phyloP scores from a whole-genome alignment of 2,329 filamentous ascomycete genomes.

The Penicillium sp. region DNA sequence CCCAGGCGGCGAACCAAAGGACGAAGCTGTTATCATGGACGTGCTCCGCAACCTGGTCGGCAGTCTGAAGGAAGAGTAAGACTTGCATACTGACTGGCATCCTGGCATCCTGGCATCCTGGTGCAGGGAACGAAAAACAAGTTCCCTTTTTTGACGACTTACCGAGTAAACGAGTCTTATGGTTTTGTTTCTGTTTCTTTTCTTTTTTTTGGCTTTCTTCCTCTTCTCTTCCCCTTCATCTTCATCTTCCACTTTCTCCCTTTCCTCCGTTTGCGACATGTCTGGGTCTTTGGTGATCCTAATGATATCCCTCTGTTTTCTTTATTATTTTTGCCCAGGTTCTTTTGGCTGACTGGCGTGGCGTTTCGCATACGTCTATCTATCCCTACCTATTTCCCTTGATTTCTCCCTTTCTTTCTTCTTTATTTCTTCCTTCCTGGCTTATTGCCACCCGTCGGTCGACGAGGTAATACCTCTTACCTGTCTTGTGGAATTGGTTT shows the following conservation, averaged over 20 bases:
- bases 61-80: slow-evolving; percentile 37
- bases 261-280: slow-evolving; percentile 11
- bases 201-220: slow-evolving; percentile 1
- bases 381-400: slow-evolving; percentile 10
- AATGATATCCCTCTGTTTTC: slow-evolving; percentile 31
- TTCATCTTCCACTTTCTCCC: slow-evolving; percentile 3
- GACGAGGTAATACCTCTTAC: too few relatives aligned
- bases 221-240: not conserved
- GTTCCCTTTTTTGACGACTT: slow-evolving; percentile 23
- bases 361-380: slow-evolving; percentile 12
- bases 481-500: not conserved
- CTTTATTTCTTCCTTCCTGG: not conserved
- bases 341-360: slow-evolving; percentile 16
- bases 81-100: too few relatives aligned
- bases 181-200: slow-evolving; percentile 8
- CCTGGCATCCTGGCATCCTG: too few relatives aligned
- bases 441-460: too few relatives aligned
- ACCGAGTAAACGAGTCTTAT: slow-evolving; percentile 29
- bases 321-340: too few relatives aligned
- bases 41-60: slow-evolving; percentile 40
- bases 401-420: slow-evolving; percentile 1
- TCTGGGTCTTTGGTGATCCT: slow-evolving; percentile 26
- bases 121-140: slow-evolving; percentile 11
- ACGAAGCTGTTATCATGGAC: slow-evolving; percentile 44
- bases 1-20: slow-evolving; percentile 43